Evolutionary conservation across 306 rosid genomes (phyloP).

Genomic region (Chamaecrista fasciculata): DNA sequence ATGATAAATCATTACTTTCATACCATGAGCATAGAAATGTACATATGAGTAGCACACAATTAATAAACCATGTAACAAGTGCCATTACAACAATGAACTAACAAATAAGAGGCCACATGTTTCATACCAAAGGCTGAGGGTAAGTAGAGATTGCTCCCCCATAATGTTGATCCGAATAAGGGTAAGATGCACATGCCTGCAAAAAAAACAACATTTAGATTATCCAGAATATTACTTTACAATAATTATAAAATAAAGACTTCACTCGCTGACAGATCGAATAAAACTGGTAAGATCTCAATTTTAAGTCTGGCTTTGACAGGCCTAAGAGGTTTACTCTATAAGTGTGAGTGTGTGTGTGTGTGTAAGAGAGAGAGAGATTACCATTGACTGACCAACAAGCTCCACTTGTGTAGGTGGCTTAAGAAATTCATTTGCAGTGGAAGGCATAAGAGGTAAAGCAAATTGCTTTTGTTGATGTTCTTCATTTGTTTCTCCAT

Average conservation of each 20-base stretch:
- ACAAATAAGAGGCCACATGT: not conserved
- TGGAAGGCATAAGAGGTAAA: constrained; percentile 18
- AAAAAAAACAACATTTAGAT: not conserved
- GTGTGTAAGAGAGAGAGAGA: not conserved
- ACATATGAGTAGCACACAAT: not conserved
- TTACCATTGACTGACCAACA: constrained; percentile 29
- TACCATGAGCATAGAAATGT: not conserved
- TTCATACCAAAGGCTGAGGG: constrained; percentile 33
- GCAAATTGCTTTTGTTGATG: not conserved
- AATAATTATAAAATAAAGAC: not conserved
- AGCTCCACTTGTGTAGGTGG: constrained; percentile 31
- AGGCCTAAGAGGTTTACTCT: no score
- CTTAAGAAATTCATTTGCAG: constrained; percentile 17
- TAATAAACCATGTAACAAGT: not conserved
- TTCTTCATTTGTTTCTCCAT: constrained; percentile 22
- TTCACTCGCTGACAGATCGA: no score
- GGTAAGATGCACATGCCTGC: constrained; percentile 30
- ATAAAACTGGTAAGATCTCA: not conserved
- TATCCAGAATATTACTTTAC: not conserved
- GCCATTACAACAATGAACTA: not conserved
- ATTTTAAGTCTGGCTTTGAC: not conserved
- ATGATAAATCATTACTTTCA: not conserved
- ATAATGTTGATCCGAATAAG: constrained; percentile 29
- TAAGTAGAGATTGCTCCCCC: constrained; percentile 28
- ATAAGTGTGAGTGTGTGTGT: not conserved